Percentiles rank a stretch among this genome's conserved stretches.
These are phyloP conservation scores for Blepharisma undulans DNA, from an alignment of 169 alveolate species.

Conservation along the genomic window DNA sequence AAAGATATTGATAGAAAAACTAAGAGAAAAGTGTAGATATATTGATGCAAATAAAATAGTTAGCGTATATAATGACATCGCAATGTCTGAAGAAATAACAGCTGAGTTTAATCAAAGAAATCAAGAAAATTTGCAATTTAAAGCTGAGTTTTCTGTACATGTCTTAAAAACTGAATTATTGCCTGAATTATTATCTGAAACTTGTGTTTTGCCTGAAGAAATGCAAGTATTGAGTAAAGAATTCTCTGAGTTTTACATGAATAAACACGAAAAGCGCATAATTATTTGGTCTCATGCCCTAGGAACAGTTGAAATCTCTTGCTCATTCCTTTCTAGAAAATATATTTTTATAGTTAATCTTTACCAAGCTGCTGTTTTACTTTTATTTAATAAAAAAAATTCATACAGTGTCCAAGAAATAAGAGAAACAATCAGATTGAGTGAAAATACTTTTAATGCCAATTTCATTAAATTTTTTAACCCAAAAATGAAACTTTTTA, in stretches of 20 bases:
- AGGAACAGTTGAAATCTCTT: slow-evolving; percentile 40
- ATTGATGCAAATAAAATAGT: no score
- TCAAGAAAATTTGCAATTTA: no score
- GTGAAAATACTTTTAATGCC: slow-evolving; percentile 38
- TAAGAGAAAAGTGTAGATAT: no score
- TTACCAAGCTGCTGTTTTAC: slow-evolving; percentile 57
- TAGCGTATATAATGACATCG: no score
- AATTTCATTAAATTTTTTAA: slow-evolving; percentile 45
- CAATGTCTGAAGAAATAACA: no score
- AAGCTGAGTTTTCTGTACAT: no score
- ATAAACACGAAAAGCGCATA: slow-evolving; percentile 52
- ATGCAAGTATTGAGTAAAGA: slow-evolving; percentile 34
- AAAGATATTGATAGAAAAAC: no score
- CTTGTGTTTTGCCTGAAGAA: slow-evolving; percentile 57
- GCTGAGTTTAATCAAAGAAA: no score
- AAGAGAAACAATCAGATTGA: slow-evolving; percentile 42
- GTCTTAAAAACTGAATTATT: slow-evolving; percentile 56
- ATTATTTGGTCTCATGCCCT: slow-evolving; percentile 49
- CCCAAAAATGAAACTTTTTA: slow-evolving; percentile 54
- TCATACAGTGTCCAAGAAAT: slow-evolving; percentile 39
- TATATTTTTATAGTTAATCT: slow-evolving; percentile 39
- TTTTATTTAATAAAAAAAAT: slow-evolving; percentile 45
- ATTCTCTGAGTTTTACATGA: slow-evolving; percentile 48
- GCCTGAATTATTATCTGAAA: slow-evolving; percentile 59
- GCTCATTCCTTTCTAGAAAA: slow-evolving; percentile 33